Evolutionary conservation across 1,284 basidiomycete species (phyloP).

Genomic region (Leccinum pallidistipes): DNA sequence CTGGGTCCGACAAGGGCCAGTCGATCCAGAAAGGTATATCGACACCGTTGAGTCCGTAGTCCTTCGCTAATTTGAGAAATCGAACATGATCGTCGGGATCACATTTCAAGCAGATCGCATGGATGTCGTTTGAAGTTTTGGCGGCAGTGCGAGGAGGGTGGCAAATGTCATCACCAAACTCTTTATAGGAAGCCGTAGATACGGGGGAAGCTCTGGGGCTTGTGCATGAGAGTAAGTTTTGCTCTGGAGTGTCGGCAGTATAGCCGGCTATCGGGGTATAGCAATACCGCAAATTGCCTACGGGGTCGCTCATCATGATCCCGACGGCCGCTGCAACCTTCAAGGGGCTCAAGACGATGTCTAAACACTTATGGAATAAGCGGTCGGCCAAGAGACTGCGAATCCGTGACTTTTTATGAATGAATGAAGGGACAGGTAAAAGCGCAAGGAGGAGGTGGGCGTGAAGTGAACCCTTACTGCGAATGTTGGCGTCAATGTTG

Average conservation of each 20-base stretch:
- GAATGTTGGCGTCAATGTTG: background rate
- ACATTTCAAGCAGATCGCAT: background rate
- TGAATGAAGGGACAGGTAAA: background rate
- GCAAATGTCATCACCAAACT: background rate
- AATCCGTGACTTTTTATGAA: background rate
- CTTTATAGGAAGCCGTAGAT: background rate
- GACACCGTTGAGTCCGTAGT: background rate
- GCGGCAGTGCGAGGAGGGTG: background rate
- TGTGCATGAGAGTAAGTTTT: background rate
- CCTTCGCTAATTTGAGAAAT: background rate
- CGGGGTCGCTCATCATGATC: background rate
- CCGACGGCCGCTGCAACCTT: background rate
- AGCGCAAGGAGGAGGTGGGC: background rate
- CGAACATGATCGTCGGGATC: background rate
- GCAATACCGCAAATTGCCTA: background rate
- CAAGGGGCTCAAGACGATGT: background rate
- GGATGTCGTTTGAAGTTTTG: background rate
- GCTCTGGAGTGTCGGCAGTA: background rate
- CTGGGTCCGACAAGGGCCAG: background rate
- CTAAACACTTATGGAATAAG: background rate
- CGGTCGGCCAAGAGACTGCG: background rate
- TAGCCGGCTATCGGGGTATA: background rate
- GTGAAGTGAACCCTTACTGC: background rate
- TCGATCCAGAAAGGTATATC: background rate
- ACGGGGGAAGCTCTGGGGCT: background rate